Evolutionary conservation across 257 asterid species (phyloP).

Genomic region (Petunia secreta): DNA sequence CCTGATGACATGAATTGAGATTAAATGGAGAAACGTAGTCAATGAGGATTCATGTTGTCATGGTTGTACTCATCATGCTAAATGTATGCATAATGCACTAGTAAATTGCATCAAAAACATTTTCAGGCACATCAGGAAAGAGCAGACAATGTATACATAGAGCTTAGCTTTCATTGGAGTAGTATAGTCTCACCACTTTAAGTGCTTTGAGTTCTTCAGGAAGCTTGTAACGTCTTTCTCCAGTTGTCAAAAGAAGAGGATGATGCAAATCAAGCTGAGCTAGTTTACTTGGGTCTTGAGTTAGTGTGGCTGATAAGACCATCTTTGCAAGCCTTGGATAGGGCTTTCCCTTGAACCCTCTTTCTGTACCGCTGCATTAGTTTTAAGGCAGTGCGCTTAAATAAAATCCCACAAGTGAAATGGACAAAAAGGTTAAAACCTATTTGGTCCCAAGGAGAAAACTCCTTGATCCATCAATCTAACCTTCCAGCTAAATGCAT

Average conservation of each 20-base stretch:
- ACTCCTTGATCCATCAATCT: not conserved
- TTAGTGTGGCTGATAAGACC: constrained; percentile 90
- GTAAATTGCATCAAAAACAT: not conserved
- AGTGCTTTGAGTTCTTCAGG: constrained; percentile 76
- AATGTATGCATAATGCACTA: not conserved
- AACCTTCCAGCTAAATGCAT: not conserved
- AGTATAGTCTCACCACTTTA: constrained; percentile 64
- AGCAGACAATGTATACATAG: not conserved
- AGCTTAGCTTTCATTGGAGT: not conserved
- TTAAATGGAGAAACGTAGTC: too few species aligned
- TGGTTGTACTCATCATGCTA: not conserved
- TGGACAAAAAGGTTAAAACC: constrained; percentile 4
- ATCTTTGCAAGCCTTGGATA: constrained; percentile 82
- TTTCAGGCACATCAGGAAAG: constrained; percentile 27
- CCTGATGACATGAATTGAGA: too few species aligned
- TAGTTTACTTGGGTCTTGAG: constrained; percentile 96
- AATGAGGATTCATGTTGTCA: too few species aligned
- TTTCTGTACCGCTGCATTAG: constrained; percentile 71
- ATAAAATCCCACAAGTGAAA: not conserved
- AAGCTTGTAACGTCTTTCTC: constrained; percentile 71
- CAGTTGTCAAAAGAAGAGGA: constrained; percentile 81
- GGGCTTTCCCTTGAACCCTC: constrained; percentile 75
- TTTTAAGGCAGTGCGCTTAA: not conserved
- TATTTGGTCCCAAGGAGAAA: not conserved
- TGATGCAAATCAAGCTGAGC: constrained; percentile 86